Percentiles rank a stretch among this genome's conserved stretches.
Conservation (phyloP, 371 early-diverging fungal species). For the Fennellomyces sp. region DNA sequence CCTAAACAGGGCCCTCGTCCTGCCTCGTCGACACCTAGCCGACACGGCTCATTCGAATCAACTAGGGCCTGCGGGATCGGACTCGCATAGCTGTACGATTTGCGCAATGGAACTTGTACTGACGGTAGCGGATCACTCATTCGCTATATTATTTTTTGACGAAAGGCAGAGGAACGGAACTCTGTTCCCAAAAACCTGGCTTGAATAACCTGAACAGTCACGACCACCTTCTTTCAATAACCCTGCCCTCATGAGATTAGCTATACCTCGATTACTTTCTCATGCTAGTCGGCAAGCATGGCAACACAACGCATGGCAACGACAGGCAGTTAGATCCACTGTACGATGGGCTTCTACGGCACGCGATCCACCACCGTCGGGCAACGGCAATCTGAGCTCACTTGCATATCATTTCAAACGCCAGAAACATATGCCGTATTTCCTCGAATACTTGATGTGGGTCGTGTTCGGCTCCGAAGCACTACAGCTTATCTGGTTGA, state of each 20-base stretch:
- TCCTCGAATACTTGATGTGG: conserved; percentile 56
- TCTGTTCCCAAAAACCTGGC: too few species aligned
- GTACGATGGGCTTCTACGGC: conserved; percentile 1
- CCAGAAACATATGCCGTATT: conserved; percentile 47
- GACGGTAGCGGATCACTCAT: conserved; percentile 29
- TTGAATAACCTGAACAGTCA: too few species aligned
- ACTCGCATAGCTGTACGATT: conserved; percentile 38
- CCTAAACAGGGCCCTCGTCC: conserved; percentile 99
- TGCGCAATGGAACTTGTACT: conserved; percentile 37
- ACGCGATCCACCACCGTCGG: background rate
- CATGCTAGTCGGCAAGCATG: too few species aligned
- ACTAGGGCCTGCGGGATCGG: conserved; percentile 28
- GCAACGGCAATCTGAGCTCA: background rate
- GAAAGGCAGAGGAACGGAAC: too few species aligned
- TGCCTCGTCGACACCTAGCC: conserved; percentile 98
- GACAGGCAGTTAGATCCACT: too few species aligned
- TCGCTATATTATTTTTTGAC: background rate
- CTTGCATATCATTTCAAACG: conserved; percentile 41
- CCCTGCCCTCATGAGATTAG: too few species aligned
- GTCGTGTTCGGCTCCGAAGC: conserved; percentile 52
- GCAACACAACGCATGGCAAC: too few species aligned
- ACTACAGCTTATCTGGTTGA: conserved; percentile 54
- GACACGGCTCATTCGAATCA: conserved; percentile 57
- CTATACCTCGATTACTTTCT: too few species aligned
- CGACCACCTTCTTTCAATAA: too few species aligned